phyloP scores from a whole-genome alignment of 345 rosid genomes.

The Gynandropsis gynandra region DNA sequence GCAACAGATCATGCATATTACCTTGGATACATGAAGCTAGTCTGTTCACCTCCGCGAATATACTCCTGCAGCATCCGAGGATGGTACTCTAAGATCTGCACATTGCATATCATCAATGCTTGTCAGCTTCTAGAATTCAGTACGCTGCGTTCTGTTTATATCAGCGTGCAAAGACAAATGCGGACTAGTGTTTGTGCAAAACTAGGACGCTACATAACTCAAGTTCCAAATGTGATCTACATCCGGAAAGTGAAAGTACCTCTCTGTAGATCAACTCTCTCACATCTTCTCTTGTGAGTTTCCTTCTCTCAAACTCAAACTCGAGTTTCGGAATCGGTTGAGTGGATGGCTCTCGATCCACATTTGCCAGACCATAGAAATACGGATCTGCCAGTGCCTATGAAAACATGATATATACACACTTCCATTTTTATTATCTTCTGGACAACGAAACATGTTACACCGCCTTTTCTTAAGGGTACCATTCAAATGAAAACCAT shows the following conservation, averaged over 20 bases:
- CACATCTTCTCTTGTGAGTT: slow-evolving; percentile 82
- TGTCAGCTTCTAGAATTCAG: no score
- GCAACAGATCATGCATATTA: no score
- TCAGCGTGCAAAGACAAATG: no score
- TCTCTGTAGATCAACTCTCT: slow-evolving; percentile 93
- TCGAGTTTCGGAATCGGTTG: slow-evolving; percentile 89
- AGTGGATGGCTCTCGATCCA: slow-evolving; percentile 88
- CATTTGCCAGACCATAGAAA: slow-evolving; percentile 75
- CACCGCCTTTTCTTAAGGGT: no score
- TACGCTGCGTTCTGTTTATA: no score
- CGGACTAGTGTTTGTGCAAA: no score
- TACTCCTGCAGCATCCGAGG: slow-evolving; percentile 95
- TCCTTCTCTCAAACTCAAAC: slow-evolving; percentile 98
- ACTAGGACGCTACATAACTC: no score
- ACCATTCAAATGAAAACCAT: no score
- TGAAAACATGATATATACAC: slow-evolving; percentile 9
- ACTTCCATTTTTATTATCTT: no score
- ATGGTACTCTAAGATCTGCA: slow-evolving; percentile 93
- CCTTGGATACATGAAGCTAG: slow-evolving; percentile 99
- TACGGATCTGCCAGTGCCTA: slow-evolving; percentile 95
- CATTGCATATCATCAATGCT: slow-evolving; percentile 13
- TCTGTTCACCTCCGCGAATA: slow-evolving; percentile 89
- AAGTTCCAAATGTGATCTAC: neutral
- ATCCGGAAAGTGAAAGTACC: slow-evolving; percentile 35
- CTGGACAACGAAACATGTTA: no score